Percentiles rank a stretch among this genome's conserved stretches.
These are phyloP conservation scores for Melaleuca alternifolia DNA, from an alignment of 345 rosid species.

Conservation along the genomic window DNA sequence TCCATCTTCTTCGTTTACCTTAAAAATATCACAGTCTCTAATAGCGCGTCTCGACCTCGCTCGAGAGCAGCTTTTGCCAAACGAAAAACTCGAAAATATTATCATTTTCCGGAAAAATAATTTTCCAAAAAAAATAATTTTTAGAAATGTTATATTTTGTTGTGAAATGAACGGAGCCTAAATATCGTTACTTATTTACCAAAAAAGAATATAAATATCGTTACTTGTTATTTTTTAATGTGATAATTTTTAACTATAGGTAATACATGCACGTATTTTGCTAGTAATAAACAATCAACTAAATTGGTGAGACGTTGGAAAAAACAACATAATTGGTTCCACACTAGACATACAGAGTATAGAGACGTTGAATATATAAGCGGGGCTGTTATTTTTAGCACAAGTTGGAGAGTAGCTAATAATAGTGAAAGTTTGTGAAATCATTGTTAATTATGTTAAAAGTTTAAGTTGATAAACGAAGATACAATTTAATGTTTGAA, in stretches of 20 bases:
- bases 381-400: background rate
- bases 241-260: background rate
- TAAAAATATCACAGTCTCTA: too few relatives aligned
- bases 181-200: too few relatives aligned
- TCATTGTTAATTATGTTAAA: background rate
- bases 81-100: too few relatives aligned
- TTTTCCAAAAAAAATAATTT: too few relatives aligned
- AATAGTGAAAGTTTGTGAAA: background rate
- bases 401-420: background rate
- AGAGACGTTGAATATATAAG: background rate
- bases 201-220: too few relatives aligned
- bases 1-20: too few relatives aligned
- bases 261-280: background rate
- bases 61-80: too few relatives aligned
- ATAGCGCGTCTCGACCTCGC: too few relatives aligned
- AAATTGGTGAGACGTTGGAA: background rate
- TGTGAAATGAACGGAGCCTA: too few relatives aligned
- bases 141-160: too few relatives aligned
- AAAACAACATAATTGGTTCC: background rate
- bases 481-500: background rate
- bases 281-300: background rate
- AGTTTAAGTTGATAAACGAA: background rate
- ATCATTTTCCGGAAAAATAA: too few relatives aligned
- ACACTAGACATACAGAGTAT: background rate
- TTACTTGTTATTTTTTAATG: too few relatives aligned